phyloP scores from a whole-genome alignment of 495 filamentous ascomycete genomes.

The Tetracladium setigerum region DNA sequence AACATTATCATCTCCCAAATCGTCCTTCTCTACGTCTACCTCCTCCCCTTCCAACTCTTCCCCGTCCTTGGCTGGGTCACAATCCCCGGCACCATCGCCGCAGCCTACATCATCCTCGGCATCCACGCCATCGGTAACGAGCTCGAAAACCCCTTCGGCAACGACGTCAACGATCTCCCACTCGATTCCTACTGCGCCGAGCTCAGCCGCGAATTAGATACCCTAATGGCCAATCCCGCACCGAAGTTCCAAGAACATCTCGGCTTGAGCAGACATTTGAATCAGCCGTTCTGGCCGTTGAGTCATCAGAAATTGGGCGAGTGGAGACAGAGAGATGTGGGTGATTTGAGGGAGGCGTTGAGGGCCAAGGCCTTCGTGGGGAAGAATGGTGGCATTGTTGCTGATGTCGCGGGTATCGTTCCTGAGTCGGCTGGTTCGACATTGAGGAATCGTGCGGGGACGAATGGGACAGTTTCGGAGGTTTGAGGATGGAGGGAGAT shows the following conservation, averaged over 20 bases:
- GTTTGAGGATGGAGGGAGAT: slow-evolving; percentile 10
- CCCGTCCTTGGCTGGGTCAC: slow-evolving; percentile 58
- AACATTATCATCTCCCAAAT: slow-evolving; percentile 81
- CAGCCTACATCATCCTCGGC: slow-evolving; percentile 85
- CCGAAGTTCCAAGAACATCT: slow-evolving; percentile 48
- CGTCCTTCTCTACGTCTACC: slow-evolving; percentile 76
- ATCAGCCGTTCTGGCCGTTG: slow-evolving; percentile 62
- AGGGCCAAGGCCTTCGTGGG: slow-evolving; percentile 30
- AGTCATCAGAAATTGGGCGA: slow-evolving; percentile 46
- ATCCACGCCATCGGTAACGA: slow-evolving; percentile 78
- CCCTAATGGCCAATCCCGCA: slow-evolving; percentile 54
- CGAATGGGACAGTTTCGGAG: background rate
- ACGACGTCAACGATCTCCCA: slow-evolving; percentile 81
- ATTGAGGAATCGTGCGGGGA: too few relatives aligned
- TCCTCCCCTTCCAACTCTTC: slow-evolving; percentile 79
- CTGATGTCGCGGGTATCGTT: too few relatives aligned
- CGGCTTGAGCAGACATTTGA: slow-evolving; percentile 30
- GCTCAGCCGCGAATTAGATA: slow-evolving; percentile 64
- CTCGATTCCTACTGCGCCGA: slow-evolving; percentile 70
- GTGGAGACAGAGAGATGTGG: slow-evolving; percentile 54
- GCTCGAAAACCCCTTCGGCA: slow-evolving; percentile 85
- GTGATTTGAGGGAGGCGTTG: slow-evolving; percentile 50
- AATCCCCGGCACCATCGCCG: slow-evolving; percentile 74
- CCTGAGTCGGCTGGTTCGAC: too few relatives aligned
- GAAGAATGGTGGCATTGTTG: background rate